A percentile compares a stretch with the other conserved stretches of the same genome.
phyloP scores from a whole-genome alignment of 1,139 yeast species.

The Pneumocystis wakefieldiae region DNA sequence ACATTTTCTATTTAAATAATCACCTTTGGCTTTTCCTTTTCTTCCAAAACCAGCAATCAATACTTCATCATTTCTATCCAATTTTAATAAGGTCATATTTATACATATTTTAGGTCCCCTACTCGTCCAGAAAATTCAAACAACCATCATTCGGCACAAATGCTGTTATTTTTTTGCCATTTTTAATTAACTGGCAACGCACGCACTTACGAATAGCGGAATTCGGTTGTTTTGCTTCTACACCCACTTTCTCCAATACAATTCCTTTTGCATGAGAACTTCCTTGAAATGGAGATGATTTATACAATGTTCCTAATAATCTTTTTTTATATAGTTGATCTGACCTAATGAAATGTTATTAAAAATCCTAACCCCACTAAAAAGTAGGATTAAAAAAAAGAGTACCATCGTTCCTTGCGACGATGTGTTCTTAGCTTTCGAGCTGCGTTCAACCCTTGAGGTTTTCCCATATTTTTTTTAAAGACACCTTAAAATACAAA shows the following conservation, averaged over 20 bases:
- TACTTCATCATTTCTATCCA: constrained; percentile 40
- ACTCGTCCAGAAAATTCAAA: constrained; percentile 97
- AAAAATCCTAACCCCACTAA: constrained; percentile 4
- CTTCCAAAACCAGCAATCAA: constrained; percentile 99
- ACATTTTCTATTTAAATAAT: constrained; percentile 1
- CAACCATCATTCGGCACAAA: constrained; percentile 99
- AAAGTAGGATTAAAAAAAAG: neutral
- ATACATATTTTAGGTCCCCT: constrained; percentile 37
- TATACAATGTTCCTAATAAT: constrained; percentile 98
- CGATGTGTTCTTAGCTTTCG: constrained; percentile 99
- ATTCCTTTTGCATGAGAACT: constrained; percentile 99
- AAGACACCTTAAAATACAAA: neutral
- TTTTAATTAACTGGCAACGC: constrained; percentile 95
- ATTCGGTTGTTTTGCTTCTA: constrained; percentile 99
- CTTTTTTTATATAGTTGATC: constrained; percentile 96
- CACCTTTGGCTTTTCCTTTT: constrained; percentile 99
- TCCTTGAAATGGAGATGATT: constrained; percentile 99
- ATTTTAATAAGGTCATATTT: neutral
- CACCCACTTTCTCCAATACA: constrained; percentile 98
- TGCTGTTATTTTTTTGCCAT: constrained; percentile 99
- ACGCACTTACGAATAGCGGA: constrained; percentile 99
- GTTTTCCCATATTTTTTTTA: constrained; percentile 11
- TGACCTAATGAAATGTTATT: constrained; percentile 72
- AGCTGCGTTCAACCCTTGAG: constrained; percentile 96
- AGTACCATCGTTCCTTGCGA: constrained; percentile 64